A percentile compares a stretch with the other conserved stretches of the same genome.
Conservation (phyloP, 2,329 filamentous ascomycete species). For the Trichoderma sp. region DNA sequence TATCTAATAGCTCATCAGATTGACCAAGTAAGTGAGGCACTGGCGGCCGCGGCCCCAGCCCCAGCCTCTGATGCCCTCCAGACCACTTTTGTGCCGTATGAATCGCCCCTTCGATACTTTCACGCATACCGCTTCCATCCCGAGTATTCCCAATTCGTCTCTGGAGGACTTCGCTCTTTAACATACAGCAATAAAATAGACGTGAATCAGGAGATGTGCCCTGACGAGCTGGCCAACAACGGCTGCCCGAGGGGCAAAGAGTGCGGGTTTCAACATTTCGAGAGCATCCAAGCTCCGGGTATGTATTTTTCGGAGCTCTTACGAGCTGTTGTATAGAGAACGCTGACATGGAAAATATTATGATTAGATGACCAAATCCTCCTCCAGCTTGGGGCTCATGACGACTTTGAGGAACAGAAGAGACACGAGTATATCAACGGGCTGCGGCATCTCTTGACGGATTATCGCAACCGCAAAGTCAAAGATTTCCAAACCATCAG, state of each 20-base stretch:
- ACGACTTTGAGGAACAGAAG: slow-evolving; percentile 60
- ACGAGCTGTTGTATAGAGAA: slow-evolving; percentile 34
- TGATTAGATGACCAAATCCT: slow-evolving; percentile 68
- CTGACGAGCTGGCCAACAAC: slow-evolving; percentile 66
- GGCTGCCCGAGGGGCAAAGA: slow-evolving; percentile 66
- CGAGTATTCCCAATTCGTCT: slow-evolving; percentile 63
- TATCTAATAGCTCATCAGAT: slow-evolving; percentile 26
- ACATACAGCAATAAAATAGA: slow-evolving; percentile 94
- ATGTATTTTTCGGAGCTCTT: slow-evolving; percentile 27
- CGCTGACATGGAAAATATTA: slow-evolving; percentile 43
- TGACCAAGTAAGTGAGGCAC: slow-evolving; percentile 14
- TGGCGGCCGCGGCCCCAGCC: background rate
- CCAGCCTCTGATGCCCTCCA: slow-evolving; percentile 12
- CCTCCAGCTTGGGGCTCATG: slow-evolving; percentile 64
- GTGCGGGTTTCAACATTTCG: slow-evolving; percentile 79
- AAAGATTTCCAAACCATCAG: slow-evolving; percentile 66
- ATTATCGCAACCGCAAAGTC: slow-evolving; percentile 56
- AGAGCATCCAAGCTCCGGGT: slow-evolving; percentile 38
- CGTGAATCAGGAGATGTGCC: slow-evolving; percentile 68
- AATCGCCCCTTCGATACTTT: slow-evolving; percentile 78
- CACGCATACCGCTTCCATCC: slow-evolving; percentile 89
- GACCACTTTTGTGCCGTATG: slow-evolving; percentile 58
- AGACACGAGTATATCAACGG: slow-evolving; percentile 61
- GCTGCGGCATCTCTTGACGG: slow-evolving; percentile 58
- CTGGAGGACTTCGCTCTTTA: slow-evolving; percentile 78